Evolutionary conservation across 371 early-diverging fungal genomes (phyloP), one percentile per base, ranked within the genome.

Genomic region (Dinochytrium kinnereticum): DNA sequence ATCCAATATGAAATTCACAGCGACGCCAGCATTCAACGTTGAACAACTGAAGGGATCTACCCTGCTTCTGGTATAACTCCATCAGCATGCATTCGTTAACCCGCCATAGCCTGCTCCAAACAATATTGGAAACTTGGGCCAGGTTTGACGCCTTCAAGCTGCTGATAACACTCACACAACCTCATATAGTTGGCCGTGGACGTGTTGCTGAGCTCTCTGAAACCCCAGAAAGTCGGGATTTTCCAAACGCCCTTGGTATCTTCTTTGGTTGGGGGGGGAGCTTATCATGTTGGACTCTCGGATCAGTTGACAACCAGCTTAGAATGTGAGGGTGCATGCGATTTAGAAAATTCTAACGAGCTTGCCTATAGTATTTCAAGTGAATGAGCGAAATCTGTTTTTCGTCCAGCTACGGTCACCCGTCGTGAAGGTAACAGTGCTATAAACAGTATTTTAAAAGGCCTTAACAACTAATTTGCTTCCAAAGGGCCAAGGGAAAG

Each of bases 51-150:
- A 61, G 37, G 61, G 34, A 37, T 31, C 61, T 10, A 61, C 28
- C 2, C 10, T 61, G 30, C 3, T 61, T 17, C 31, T 61, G 61
- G 61, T 61, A 61, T 7, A 36, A 44, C 13, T 21, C 10, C 21
- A 21, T 7, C 17, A 55, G 57, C 7, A 24, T 10, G 57, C 57
- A 17, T 55, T 7, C 21, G 26, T 55, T 55, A 26, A 55, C 17
- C 28, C 30, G 13, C 37, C 2, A 34, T 15, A 61, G 61, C 61
- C 61, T 24, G 30, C 61, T 5, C 61, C 61, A 13, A 61, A 61
- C 37, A 37, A 37, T 19, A 61, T 61, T 34, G 61, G 61, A 10
- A 61, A 61, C 24, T 31, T 61, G 61, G 61, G 61, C 2, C 61
- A 61, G 36, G 61, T 61, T 31, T 37, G 13, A 37, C 15, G 37